These are phyloP conservation scores for Xylaria sp. DNA, from an alignment of 2,329 filamentous ascomycete species.

Conservation along the genomic window DNA sequence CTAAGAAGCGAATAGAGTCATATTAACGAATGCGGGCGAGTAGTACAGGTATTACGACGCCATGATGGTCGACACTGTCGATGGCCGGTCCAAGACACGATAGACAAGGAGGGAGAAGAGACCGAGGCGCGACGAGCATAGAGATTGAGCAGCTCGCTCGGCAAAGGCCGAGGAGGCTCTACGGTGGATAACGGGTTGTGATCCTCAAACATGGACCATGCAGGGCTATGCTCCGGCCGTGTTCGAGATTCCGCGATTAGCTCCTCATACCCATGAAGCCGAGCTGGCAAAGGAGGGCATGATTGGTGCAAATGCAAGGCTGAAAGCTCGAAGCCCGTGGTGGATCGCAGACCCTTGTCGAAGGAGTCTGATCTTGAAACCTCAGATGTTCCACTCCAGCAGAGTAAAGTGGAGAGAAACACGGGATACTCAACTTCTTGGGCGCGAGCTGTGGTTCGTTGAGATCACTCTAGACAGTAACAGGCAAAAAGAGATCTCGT, in stretches of 20 bases:
- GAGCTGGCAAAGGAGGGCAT: neutral
- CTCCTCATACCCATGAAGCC: constrained; percentile 14
- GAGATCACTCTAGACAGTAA: neutral
- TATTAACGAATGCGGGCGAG: constrained; percentile 14
- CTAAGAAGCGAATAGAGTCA: constrained; percentile 36
- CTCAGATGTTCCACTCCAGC: constrained; percentile 15
- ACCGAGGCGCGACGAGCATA: constrained; percentile 5
- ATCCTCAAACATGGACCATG: constrained; percentile 26
- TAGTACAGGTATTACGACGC: constrained; percentile 19
- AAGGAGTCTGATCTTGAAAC: constrained; percentile 22
- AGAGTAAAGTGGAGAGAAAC: neutral
- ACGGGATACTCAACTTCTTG: neutral
- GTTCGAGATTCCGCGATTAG: constrained; percentile 21
- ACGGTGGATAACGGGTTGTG: constrained; percentile 18
- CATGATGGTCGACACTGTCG: constrained; percentile 21
- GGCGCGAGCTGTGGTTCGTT: neutral
- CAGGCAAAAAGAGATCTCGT: neutral
- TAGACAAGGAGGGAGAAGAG: constrained; percentile 14
- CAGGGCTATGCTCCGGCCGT: constrained; percentile 13
- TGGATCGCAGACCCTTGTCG: constrained; percentile 19
- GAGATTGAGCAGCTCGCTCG: constrained; percentile 11
- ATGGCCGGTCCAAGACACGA: constrained; percentile 19
- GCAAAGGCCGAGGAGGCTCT: constrained; percentile 12
- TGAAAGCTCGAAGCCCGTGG: constrained; percentile 20
- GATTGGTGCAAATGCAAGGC: constrained; percentile 23